These are phyloP conservation scores for Naganishia liquefaciens DNA, from an alignment of 1,284 basidiomycete genomes.

Conservation along the genomic window DNA sequence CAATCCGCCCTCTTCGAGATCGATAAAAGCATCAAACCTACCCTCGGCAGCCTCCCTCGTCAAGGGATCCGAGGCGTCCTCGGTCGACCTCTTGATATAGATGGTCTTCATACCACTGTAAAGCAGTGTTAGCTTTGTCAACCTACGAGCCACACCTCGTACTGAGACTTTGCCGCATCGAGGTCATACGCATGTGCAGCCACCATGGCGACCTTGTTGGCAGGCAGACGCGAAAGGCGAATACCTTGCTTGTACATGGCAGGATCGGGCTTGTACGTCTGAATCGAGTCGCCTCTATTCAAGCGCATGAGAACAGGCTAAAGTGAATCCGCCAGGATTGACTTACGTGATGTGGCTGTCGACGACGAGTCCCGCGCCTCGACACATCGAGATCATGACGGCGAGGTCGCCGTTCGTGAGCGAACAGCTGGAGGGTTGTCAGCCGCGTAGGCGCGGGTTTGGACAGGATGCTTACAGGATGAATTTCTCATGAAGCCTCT, in stretches of 20 bases:
- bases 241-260: constrained; percentile 44
- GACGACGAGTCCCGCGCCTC: constrained; percentile 36
- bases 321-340: not conserved
- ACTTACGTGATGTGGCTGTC: constrained; percentile 36
- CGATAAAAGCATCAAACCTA: constrained; percentile 38
- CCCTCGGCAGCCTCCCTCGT: constrained; percentile 29
- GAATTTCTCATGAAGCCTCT: constrained; percentile 28
- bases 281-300: constrained; percentile 34
- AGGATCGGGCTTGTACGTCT: constrained; percentile 46
- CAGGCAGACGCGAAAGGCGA: constrained; percentile 36
- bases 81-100: constrained; percentile 46
- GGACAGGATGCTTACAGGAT: constrained; percentile 23
- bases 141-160: constrained; percentile 21
- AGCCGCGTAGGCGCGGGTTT: not conserved
- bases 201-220: constrained; percentile 44
- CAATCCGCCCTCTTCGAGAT: constrained; percentile 37
- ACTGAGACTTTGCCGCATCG: constrained; percentile 43
- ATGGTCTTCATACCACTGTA: constrained; percentile 46
- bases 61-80: constrained; percentile 38
- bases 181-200: constrained; percentile 48
- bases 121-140: not conserved
- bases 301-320: too few relatives aligned
- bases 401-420: constrained; percentile 41
- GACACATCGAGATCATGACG: constrained; percentile 41
- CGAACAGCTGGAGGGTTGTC: constrained; percentile 35